These are phyloP conservation scores for Spathaspora sp. DNA, from an alignment of 805 yeast species.

Conservation along the genomic window DNA sequence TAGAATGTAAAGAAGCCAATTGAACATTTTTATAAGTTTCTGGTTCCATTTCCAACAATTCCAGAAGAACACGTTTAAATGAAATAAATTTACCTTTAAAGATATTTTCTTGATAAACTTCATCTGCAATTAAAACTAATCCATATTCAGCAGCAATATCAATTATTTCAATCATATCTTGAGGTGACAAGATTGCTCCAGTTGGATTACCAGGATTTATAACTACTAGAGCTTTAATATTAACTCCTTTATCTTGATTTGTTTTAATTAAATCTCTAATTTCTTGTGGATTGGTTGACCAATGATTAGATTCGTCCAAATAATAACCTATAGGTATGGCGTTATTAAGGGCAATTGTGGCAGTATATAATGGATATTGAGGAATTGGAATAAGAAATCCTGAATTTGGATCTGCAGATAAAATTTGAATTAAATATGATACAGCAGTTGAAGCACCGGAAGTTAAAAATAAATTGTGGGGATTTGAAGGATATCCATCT, in stretches of 20 bases:
- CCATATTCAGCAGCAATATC: constrained; percentile 82
- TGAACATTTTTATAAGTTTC: constrained; percentile 69
- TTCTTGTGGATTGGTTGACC: constrained; percentile 78
- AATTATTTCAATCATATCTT: constrained; percentile 68
- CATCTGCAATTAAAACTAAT: constrained; percentile 89
- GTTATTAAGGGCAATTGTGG: constrained; percentile 81
- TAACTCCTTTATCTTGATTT: constrained; percentile 49
- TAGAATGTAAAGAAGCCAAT: constrained; percentile 92
- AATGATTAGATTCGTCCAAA: constrained; percentile 71
- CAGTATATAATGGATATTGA: constrained; percentile 95
- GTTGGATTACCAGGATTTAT: constrained; percentile 99
- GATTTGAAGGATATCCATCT: constrained; percentile 64
- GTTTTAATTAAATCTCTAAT: constrained; percentile 52
- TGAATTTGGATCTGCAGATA: constrained; percentile 63
- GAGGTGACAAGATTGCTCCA: constrained; percentile 70
- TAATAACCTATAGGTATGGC: constrained; percentile 84
- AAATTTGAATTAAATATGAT: constrained; percentile 65
- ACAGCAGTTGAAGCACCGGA: constrained; percentile 96
- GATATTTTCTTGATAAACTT: constrained; percentile 93
- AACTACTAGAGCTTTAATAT: constrained; percentile 78
- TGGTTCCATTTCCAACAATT: constrained; percentile 51
- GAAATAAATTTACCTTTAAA: constrained; percentile 81
- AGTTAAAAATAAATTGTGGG: constrained; percentile 78
- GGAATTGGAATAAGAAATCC: constrained; percentile 95
- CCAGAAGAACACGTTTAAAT: constrained; percentile 72